phyloP scores from a whole-genome alignment of 2,329 filamentous ascomycete species.

The Lasiodiplodia sp. region DNA sequence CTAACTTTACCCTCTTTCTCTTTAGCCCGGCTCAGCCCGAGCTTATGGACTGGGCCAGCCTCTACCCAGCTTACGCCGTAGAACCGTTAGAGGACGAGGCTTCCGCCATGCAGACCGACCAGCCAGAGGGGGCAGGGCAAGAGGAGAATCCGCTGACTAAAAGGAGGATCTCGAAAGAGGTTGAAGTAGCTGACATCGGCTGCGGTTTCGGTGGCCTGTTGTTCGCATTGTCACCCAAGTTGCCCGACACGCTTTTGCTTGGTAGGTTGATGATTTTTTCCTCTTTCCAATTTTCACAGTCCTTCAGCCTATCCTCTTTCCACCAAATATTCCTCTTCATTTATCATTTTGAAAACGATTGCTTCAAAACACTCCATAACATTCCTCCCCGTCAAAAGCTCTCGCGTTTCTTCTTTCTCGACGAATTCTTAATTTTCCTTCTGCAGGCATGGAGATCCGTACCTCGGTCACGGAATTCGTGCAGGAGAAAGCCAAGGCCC shows the following conservation, averaged over 20 bases:
- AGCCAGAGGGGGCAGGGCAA: slow-evolving; percentile 32
- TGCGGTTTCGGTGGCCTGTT: slow-evolving; percentile 94
- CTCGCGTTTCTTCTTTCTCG: neutral
- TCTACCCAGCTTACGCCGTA: slow-evolving; percentile 77
- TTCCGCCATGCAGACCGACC: slow-evolving; percentile 15
- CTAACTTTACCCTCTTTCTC: neutral
- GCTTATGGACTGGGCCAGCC: slow-evolving; percentile 88
- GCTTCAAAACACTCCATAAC: neutral
- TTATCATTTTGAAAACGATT: neutral
- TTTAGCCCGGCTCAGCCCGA: slow-evolving; percentile 76
- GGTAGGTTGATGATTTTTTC: slow-evolving; percentile 59
- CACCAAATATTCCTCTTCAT: neutral
- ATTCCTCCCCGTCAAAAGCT: neutral
- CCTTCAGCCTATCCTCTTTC: neutral
- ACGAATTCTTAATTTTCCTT: neutral
- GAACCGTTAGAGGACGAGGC: slow-evolving; percentile 31
- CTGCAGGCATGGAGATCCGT: slow-evolving; percentile 86
- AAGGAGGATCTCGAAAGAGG: slow-evolving; percentile 65
- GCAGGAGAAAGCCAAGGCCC: slow-evolving; percentile 81
- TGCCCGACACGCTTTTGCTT: slow-evolving; percentile 83
- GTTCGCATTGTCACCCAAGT: slow-evolving; percentile 79
- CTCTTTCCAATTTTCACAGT: neutral
- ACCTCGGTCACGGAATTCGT: slow-evolving; percentile 90
- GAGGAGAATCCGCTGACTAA: slow-evolving; percentile 36
- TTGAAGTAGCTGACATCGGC: slow-evolving; percentile 95